A percentile compares a stretch with the other conserved stretches of the same genome.
phyloP scores from a whole-genome alignment of 495 filamentous ascomycete species.

The Penicillium egyptiacum region DNA sequence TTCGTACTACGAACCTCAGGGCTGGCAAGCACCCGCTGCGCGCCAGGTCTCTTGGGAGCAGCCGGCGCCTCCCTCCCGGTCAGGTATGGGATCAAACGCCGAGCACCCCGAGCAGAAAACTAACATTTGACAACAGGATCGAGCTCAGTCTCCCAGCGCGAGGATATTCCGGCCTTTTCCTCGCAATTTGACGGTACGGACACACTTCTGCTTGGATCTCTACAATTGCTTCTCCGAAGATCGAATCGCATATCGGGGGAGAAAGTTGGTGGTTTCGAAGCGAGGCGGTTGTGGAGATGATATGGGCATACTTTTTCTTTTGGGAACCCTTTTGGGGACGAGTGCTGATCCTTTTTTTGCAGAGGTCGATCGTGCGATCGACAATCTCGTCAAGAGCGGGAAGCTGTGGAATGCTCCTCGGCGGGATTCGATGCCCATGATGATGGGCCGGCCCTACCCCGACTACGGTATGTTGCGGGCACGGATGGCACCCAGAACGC shows the following conservation, averaged over 20 bases:
- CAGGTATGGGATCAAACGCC: conserved; percentile 56
- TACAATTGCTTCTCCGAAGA: not conserved
- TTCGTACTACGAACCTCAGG: conserved; percentile 81
- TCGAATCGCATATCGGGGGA: not conserved
- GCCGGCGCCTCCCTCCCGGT: conserved; percentile 80
- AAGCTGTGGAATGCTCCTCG: conserved; percentile 83
- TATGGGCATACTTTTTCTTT: not conserved
- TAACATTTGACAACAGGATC: conserved; percentile 55
- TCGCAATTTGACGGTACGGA: conserved; percentile 87
- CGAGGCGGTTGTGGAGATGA: not conserved
- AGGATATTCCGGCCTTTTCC: conserved; percentile 77
- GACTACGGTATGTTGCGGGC: conserved; percentile 51
- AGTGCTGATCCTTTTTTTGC: conserved; percentile 21
- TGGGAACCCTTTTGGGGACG: not conserved
- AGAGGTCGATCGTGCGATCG: conserved; percentile 96
- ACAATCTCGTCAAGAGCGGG: conserved; percentile 93
- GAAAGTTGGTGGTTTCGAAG: not conserved
- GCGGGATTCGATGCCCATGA: conserved; percentile 81
- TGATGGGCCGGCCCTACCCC: conserved; percentile 62
- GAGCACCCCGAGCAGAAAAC: conserved; percentile 30
- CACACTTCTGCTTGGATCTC: conserved; percentile 8
- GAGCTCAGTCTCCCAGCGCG: conserved; percentile 71
- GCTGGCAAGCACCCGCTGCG: conserved; percentile 67
- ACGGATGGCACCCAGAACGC: conserved; percentile 18
- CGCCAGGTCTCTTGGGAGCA: conserved; percentile 78